Evolutionary conservation across 768 basidiomycete species (phyloP), one percentile per base, ranked within the genome.

Genomic region (Calvatia gigantea): DNA sequence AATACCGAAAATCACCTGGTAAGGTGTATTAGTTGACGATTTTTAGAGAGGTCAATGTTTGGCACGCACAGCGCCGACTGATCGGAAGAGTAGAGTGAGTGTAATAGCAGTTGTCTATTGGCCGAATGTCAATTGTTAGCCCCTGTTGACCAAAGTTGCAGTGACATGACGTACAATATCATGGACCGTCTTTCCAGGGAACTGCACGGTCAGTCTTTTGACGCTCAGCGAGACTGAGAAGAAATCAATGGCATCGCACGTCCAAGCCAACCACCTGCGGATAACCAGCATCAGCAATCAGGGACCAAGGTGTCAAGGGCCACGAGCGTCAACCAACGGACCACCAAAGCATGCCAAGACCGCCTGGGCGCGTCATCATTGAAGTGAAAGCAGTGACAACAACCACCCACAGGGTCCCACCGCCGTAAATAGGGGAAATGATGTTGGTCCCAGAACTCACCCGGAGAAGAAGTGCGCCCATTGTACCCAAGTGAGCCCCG

Each of bases 51-150:
- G 35, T 17, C 23, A 52, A 17, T 11, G 11, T 42, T 21, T 2
- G 48, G 56, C 39, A 78, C 67, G 8, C 64, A 77, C 86, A 38
- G 89, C 88, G 31, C 89, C 89, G 48, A 81, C 73, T 4, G 90
- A 88, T 57, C 95, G 84, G 77, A 98, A 89, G n/a, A 98, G 82
- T 1, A 98, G 77, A 0, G 95, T 97, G 46, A 97, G 77, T 5
- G 95, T 97, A 65, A 98, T 94, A 4, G 91, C 81, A 17, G 86
- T 85, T 45, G 91, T 90, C 79, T 80, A 58, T 39, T 17, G 57
- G 33, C 4, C 31, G 14, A n/a, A n/a, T 51, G 15, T 19, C 7
- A 35, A n/a, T n/a, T n/a, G n/a, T 33, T 28, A 6, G 37, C 39
- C 28, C 37, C 25, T 38, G 12, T n/a, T n/a, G 37, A n/a, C 3